phyloP scores from a whole-genome alignment of 78 protist genomes.

The Dictyostelium intermedium region DNA sequence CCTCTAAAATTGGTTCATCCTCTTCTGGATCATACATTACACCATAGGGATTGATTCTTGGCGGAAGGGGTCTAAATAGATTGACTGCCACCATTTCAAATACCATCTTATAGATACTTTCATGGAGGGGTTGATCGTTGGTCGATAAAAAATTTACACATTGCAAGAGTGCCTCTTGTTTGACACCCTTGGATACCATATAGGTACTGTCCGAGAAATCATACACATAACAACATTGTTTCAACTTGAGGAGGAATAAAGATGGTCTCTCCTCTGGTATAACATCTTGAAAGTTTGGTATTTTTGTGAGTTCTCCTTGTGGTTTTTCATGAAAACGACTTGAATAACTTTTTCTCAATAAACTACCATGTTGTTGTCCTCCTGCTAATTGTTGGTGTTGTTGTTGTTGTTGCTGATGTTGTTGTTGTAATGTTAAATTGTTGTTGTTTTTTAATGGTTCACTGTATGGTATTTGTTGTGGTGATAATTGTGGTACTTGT shows the following conservation, averaged over 20 bases:
- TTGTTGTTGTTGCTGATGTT: background rate
- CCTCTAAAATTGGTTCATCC: constrained; percentile 94
- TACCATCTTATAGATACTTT: constrained; percentile 82
- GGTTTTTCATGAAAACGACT: constrained; percentile 76
- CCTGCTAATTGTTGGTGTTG: background rate
- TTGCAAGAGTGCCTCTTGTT: constrained; percentile 89
- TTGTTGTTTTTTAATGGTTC: background rate
- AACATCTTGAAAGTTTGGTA: constrained; percentile 64
- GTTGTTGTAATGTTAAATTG: background rate
- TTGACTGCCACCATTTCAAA: constrained; percentile 91
- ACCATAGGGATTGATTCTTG: constrained; percentile 81
- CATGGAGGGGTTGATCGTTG: constrained; percentile 78
- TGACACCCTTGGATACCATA: constrained; percentile 81
- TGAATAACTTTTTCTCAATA: constrained; percentile 44
- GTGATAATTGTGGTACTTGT: constrained; percentile 32
- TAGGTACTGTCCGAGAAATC: constrained; percentile 88
- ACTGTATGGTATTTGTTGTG: constrained; percentile 17
- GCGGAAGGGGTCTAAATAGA: constrained; percentile 93
- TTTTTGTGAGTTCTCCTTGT: constrained; percentile 45
- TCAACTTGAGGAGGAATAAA: constrained; percentile 85
- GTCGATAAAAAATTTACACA: constrained; percentile 88
- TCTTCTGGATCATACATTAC: constrained; percentile 90
- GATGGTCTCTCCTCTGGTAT: constrained; percentile 83
- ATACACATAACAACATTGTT: constrained; percentile 85
- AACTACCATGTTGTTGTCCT: constrained; percentile 1